These are phyloP conservation scores for Trifolium dubium DNA, from an alignment of 306 rosid species.

Conservation along the genomic window DNA sequence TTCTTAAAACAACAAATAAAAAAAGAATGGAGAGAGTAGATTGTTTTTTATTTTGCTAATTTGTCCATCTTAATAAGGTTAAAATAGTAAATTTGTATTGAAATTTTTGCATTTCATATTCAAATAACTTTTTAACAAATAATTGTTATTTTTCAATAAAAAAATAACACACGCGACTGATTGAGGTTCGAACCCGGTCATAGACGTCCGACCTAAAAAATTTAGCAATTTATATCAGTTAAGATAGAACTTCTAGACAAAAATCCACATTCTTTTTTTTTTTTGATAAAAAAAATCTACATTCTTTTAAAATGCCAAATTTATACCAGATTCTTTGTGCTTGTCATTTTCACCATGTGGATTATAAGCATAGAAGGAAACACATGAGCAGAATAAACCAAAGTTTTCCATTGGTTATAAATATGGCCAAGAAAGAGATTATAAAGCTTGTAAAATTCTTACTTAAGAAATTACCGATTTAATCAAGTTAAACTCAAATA, in stretches of 20 bases:
- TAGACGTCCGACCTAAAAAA: neutral
- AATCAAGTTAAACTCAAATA: neutral
- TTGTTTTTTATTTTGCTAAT: no score
- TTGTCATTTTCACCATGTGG: neutral
- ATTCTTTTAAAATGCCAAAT: neutral
- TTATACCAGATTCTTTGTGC: neutral
- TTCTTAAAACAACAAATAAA: no score
- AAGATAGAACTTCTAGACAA: no score
- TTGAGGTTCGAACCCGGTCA: no score
- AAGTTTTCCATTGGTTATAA: neutral
- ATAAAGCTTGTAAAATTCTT: neutral
- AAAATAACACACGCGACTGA: neutral
- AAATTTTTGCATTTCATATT: no score
- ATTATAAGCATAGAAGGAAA: neutral
- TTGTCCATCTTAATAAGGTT: no score
- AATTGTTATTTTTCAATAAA: no score
- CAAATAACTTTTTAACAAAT: no score
- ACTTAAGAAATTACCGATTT: neutral
- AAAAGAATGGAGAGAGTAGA: no score
- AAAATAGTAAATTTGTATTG: no score
- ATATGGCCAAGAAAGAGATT: neutral
- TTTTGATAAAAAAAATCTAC: constrained; percentile 18
- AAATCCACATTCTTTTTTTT: neutral
- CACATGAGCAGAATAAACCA: neutral
- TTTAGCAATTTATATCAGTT: no score